These are phyloP conservation scores for Saussurea involucrata DNA, from an alignment of 129 eudicot species.

Conservation along the genomic window DNA sequence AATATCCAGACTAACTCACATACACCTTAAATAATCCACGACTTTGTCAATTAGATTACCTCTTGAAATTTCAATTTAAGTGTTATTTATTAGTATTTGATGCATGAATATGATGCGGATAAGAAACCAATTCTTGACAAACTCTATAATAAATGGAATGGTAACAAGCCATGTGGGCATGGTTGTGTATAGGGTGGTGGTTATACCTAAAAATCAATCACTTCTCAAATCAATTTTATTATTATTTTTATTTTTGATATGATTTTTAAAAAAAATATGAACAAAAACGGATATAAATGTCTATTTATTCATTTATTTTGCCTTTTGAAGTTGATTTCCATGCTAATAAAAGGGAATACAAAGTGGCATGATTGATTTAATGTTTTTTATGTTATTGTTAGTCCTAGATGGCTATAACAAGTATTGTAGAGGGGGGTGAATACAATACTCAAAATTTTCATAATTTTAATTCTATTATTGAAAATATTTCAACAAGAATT, in stretches of 20 bases:
- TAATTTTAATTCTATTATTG: no score
- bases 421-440: no score
- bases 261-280: background rate
- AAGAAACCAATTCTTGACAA: background rate
- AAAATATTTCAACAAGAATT: no score
- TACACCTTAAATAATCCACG: background rate
- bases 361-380: background rate
- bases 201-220: constrained; percentile 15
- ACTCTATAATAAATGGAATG: constrained; percentile 14
- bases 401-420: no score
- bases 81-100: background rate
- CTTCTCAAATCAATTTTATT: background rate
- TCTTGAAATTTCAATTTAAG: background rate
- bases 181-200: constrained; percentile 8
- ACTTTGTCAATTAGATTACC: background rate
- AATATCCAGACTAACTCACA: background rate
- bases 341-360: background rate
- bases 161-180: constrained; percentile 32
- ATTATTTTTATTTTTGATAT: background rate
- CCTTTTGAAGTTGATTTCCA: background rate
- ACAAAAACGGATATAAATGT: background rate
- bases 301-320: background rate
- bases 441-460: no score
- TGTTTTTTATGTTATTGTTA: background rate
- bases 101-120: background rate